Evolutionary conservation across 208 protist genomes (phyloP), one percentile per base, ranked within the genome.

Genomic region (Crithidia fasciculata): DNA sequence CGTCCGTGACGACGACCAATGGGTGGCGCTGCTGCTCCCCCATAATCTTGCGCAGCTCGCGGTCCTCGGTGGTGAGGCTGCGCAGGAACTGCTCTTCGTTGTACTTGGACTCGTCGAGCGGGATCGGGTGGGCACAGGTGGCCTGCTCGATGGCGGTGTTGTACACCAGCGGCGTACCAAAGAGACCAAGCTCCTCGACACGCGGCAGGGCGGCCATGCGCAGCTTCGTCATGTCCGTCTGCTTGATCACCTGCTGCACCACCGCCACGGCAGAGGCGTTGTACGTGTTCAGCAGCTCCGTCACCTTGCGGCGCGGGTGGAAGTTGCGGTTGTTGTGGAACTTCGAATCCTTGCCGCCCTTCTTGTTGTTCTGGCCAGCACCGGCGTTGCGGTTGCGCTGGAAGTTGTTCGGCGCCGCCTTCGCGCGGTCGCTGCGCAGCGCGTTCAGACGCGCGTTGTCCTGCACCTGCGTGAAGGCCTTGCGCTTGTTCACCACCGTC

Each of bases 1-100:
- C 88, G 58, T 97, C 93, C 16, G 89, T 93, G 63, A 83, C 88
- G 16, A 92, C 76, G 18, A 97, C 79, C 64, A 92, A 78, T 19
- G 86, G 87, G 81, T 86, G 63, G 56, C 45, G 76, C 43, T 76
- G 53, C 15, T 66, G 40, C 47, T 81, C 80, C 10, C 77, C 81
- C 54, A 93, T 73, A 56, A 95, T 78, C 18, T 85, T 72, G 60
- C 85, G 84, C 47, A 97, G 60, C 43, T 74, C 59, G 10, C 76
- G 68, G 49, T 97, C 90, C 8, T 82, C 76, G 10, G 76, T 67
- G 39, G 86, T 84, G 55, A 78, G 77, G 47, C 77, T 72, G 47
- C 86, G 89, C 13, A 60, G 10, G 56, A 80, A 83, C 56, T 64
- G 80, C 0, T 81, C 80, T 3, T 75, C 57, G 12, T 75, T 68